These are phyloP conservation scores for Tremella yokohamensis DNA, from an alignment of 768 basidiomycete genomes.

Conservation along the genomic window DNA sequence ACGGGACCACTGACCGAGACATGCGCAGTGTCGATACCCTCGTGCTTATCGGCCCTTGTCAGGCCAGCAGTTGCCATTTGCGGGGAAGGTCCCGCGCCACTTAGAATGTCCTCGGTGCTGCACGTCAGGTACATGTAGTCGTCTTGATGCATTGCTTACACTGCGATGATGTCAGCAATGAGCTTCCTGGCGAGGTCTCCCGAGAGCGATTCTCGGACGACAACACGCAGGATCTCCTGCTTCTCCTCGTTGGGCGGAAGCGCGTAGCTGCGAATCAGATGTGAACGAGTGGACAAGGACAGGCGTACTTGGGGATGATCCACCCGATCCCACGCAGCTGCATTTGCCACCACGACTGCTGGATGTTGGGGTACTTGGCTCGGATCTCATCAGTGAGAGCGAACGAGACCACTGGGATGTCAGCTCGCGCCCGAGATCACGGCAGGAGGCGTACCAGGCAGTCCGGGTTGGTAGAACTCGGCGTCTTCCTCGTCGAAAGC, in stretches of 20 bases:
- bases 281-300: not conserved
- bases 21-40: conserved; percentile 24
- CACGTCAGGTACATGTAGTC: no score
- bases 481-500: conserved; percentile 51
- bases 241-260: conserved; percentile 58
- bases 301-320: conserved; percentile 59
- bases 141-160: conserved; percentile 17
- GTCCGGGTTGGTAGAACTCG: conserved; percentile 56
- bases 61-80: conserved; percentile 28
- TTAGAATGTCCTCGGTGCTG: conserved; percentile 36
- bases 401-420: conserved; percentile 55
- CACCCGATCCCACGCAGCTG: conserved; percentile 59
- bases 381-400: conserved; percentile 59
- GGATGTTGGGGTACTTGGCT: conserved; percentile 58
- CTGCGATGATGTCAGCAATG: conserved; percentile 40
- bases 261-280: conserved; percentile 51
- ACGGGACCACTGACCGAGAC: conserved; percentile 16
- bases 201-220: conserved; percentile 61
- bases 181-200: conserved; percentile 46
- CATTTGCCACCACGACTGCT: conserved; percentile 54
- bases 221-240: conserved; percentile 62
- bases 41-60: conserved; percentile 12
- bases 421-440: no score
- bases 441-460: conserved; percentile 44
- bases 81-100: conserved; percentile 32